Evolutionary conservation across 805 yeast species (phyloP), one percentile per base, ranked within the genome.

Genomic region (Yamadazyma akitaensis): DNA sequence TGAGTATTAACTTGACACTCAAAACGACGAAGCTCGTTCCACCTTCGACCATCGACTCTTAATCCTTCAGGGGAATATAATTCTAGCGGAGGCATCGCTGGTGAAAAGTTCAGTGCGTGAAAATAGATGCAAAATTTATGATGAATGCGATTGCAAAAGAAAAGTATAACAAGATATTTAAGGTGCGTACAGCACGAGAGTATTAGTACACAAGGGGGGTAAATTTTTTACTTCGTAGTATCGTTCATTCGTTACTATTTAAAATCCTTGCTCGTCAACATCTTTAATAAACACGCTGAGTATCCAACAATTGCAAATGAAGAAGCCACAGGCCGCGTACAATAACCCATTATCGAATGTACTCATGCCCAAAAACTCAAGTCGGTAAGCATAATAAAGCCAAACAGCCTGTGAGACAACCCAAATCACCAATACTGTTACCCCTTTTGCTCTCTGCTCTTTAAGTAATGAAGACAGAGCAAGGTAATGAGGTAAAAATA

Each of bases 61-160:
- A 94, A 75, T 4, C 99, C 99, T 66, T 94, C 98, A 6, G 97
- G 97, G 0, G 97, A 91, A 61, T 88, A 92, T 38, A 94, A 66
- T 71, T 94, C 99, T 56, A 82, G 66, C 46, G 87, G 74, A 36
- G 84, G 80, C 85, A 81, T 81, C 40, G 35, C 21, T 35, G 25
- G 34, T 17, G 41, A 38, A 41, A 28, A 36, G 24, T 43, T 43
- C 33, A 28, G 32, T 28, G 32, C 32, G 40, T 18, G 33, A 16
- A 24, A 34, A 25, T 26, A 16, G 40, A n/a, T 33, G 18, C 43
- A 13, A 33, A 14, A 37, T 19, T 37, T 37, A 18, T 12, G 12
- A 13, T 28, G 32, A 28, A 28, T 13, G 32, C n/a, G 32, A 28
- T 11, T 17, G 18, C 18, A 33, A 8, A 8, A 33, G n/a, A 28